Evolutionary conservation across 1,139 yeast genomes (phyloP).

Genomic region (Candida tunisiensis): DNA sequence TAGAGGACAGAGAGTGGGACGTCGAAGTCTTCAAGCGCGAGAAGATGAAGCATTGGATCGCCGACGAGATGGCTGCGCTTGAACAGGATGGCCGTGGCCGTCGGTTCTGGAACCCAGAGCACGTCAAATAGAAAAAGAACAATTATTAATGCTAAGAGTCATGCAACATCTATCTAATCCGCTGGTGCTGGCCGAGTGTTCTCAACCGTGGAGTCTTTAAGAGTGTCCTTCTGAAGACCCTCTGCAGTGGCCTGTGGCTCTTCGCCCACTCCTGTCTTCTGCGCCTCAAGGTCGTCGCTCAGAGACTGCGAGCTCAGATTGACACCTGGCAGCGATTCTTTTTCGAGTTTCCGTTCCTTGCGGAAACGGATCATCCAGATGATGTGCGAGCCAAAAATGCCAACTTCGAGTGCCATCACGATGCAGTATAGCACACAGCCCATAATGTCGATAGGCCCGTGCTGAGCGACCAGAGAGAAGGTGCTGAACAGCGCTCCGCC

Average conservation of each 20-base stretch:
- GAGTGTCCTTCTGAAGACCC: too few species aligned
- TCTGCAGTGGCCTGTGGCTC: too few species aligned
- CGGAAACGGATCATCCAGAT: slow-evolving; percentile 52
- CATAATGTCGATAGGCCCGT: slow-evolving; percentile 42
- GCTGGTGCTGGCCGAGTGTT: too few species aligned
- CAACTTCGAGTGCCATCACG: slow-evolving; percentile 58
- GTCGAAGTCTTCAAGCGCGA: background rate
- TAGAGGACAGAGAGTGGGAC: background rate
- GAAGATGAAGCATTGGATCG: slow-evolving; percentile 1
- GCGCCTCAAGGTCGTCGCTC: too few species aligned
- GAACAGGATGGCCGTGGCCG: background rate
- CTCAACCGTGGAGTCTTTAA: too few species aligned
- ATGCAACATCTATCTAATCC: too few species aligned
- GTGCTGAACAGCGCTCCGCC: slow-evolving; percentile 68
- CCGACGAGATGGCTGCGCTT: background rate
- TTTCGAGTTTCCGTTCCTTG: slow-evolving; percentile 6
- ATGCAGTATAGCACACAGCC: slow-evolving; percentile 61
- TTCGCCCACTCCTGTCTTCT: too few species aligned
- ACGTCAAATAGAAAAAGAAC: too few species aligned
- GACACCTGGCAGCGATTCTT: background rate
- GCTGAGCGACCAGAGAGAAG: slow-evolving; percentile 27
- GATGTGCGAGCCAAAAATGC: slow-evolving; percentile 53
- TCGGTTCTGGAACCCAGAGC: too few species aligned
- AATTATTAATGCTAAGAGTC: too few species aligned
- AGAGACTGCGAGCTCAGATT: background rate